Percentiles rank a stretch among this genome's conserved stretches.
Conservation (phyloP, 495 filamentous ascomycete genomes). For the Rhizodiscina lignyota region DNA sequence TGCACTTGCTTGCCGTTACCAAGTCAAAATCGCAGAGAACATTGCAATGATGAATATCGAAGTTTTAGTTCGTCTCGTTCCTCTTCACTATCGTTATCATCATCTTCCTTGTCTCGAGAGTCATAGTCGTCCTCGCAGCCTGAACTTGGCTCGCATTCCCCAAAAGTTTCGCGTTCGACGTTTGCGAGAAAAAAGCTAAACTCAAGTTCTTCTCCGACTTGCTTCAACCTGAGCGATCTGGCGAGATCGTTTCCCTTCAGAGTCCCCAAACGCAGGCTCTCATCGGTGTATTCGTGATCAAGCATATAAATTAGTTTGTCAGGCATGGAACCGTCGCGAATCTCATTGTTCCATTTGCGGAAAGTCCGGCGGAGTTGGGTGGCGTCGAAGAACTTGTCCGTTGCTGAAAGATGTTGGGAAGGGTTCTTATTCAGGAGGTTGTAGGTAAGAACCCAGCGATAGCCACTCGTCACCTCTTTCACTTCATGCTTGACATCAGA, state of each 20-base stretch:
- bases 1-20: too few relatives aligned
- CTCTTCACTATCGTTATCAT: too few relatives aligned
- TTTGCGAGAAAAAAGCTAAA: conserved; percentile 23
- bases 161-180: conserved; percentile 17
- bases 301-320: conserved; percentile 22
- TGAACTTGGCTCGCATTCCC: too few relatives aligned
- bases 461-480: conserved; percentile 29
- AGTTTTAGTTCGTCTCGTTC: too few relatives aligned
- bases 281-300: conserved; percentile 31
- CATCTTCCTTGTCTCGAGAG: conserved; percentile 4
- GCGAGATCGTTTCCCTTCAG: conserved; percentile 27
- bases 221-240: conserved; percentile 14
- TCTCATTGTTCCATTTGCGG: conserved; percentile 8
- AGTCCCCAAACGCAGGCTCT: conserved; percentile 18
- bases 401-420: conserved; percentile 3
- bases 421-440: conserved; percentile 28
- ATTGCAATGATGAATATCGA: too few relatives aligned
- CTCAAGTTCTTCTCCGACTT: conserved; percentile 17
- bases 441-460: conserved; percentile 36
- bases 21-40: too few relatives aligned
- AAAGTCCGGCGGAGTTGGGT: conserved; percentile 14
- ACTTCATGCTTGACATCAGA: conserved; percentile 38
- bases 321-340: background rate
- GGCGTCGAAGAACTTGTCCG: conserved; percentile 3
- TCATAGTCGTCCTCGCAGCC: conserved; percentile 8